Base-by-base conservation (phyloP, 2,329 filamentous ascomycete species). In the Colletotrichum tanaceti region DNA sequence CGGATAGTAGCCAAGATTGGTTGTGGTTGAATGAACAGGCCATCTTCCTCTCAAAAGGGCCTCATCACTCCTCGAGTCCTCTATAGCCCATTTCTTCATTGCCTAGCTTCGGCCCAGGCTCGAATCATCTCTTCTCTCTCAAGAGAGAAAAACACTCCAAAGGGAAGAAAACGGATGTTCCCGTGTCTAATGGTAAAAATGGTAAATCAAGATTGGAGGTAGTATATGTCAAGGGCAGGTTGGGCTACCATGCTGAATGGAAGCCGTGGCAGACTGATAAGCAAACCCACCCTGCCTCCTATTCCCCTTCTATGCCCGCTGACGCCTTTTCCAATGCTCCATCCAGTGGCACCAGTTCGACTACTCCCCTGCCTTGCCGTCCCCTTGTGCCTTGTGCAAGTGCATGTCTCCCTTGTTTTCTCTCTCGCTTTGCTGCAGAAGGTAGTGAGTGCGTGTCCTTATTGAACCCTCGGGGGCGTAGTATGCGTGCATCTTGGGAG, bases 311-410 rank as follows among this genome's bases (percentile, higher is more conserved):
- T 39, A 68, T 65, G 65, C 54, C 65, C 65, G 62, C 65, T 50
- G 65, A 65, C 65, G 61, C 65, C 58, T 22, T 35, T 68, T 49
- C 35, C 24, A 43, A 68, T 68, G 65, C 62, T 44, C 49, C 13
- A 50, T 41, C 28, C 46, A 20, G 28, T 18, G 24, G 59, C 50
- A 43, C 7, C 18, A 52, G 35, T 20, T 41, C 24, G 24, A 60
- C 14, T 47, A n/a, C 32, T 59, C 18, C n/a, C 53, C n/a, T 16
- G 5, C 47, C 49, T 43, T 22, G 24, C n/a, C 55, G 5, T 9
- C 10, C 22, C 24, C 16, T 41, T 39, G 11, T 20, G 6, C 57
- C 57, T 24, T 13, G 32, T 14, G 32, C 14, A 20, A 5, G 24
- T 35, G 16, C 11, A 5, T 41, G 13, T 41, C 13, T 41, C 13